Base-by-base conservation (phyloP, 768 basidiomycete genomes). In the Leucocoprinus leucothites region DNA sequence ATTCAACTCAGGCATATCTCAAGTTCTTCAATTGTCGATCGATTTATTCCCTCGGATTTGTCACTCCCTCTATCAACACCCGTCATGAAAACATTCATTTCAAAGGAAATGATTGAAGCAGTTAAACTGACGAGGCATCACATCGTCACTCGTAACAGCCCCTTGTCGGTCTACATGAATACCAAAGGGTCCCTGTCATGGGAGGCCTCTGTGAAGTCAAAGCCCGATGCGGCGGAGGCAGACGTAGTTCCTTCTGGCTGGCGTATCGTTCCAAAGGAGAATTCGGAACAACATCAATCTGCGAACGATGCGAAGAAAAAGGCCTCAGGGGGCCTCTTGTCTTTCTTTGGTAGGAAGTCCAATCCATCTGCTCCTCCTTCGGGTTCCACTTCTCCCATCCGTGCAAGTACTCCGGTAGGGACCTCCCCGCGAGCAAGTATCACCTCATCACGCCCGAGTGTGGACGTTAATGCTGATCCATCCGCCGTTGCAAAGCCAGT, bases 121-220 rank as follows among this genome's bases (percentile, higher is more conserved):
- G 69, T 91, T 18, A 82, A 82, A 44, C 67, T 87, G 48, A 89
- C 89, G 0, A 80, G 85, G 57, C 80, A 87, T 61, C 65, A 77
- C 44, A 67, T 80, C 3, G 64, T 81, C 21, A 76, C 82, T 3
- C 77, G 75, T 16, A 66, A 62, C 24, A 89, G 90, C 59, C 90
- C 90, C 1, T 75, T 93, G 65, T 76, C 85, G n/a, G 74, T 82
- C 54, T 84, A 87, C 59, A 63, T 89, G 40, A 75, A 82, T 4
- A 82, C 86, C 0, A 89, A 86, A 67, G 89, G 89, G 1, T 85
- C 86, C 3, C 79, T 81, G 18, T 82, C 87, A 19, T 92, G 91
- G 91, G 87, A 91, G 64, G 75, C 75, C 5, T 78, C 85, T 16
- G 71, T 90, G 0, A 88, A 82, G 66, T 71, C 80, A 2, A 73